A percentile compares a stretch with the other conserved stretches of the same genome.
Conservation (phyloP, 441 rosid genomes). For the Gossypium davidsonii region DNA sequence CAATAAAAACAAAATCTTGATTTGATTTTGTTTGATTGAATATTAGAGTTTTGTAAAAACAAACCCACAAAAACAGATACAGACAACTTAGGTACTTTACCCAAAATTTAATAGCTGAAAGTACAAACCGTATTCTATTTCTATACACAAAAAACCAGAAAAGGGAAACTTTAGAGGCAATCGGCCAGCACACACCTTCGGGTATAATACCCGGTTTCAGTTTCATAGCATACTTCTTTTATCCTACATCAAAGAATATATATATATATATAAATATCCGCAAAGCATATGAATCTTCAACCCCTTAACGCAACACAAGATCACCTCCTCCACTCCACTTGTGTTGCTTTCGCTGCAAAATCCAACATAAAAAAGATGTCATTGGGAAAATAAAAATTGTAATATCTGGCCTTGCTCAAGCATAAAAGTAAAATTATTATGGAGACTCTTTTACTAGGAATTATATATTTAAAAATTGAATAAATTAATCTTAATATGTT, state of each 20-base stretch:
- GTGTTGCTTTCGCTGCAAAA: conserved; percentile 60
- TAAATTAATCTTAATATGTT: too few relatives aligned
- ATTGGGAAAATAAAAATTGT: background rate
- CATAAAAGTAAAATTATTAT: too few relatives aligned
- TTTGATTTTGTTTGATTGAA: too few relatives aligned
- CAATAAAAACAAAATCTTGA: too few relatives aligned
- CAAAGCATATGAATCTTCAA: conserved; percentile 16
- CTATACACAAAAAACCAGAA: too few relatives aligned
- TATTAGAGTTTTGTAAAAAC: too few relatives aligned
- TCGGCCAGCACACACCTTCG: conserved; percentile 12
- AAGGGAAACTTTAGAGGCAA: background rate
- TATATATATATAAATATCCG: background rate
- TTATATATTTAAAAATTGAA: too few relatives aligned
- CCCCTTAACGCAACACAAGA: conserved; percentile 11
- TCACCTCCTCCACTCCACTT: conserved; percentile 69
- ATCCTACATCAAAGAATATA: conserved; percentile 22
- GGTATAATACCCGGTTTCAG: conserved; percentile 12
- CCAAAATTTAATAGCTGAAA: background rate
- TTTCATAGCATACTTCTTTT: conserved; percentile 21
- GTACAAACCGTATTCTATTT: too few relatives aligned
- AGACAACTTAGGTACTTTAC: too few relatives aligned
- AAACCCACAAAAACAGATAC: too few relatives aligned
- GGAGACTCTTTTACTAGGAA: too few relatives aligned
- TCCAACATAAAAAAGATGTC: conserved; percentile 1
- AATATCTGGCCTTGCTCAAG: background rate